Evolutionary conservation across 441 rosid species (phyloP), one percentile per base, ranked within the genome.

Genomic region (Pelargonium fulgidum): DNA sequence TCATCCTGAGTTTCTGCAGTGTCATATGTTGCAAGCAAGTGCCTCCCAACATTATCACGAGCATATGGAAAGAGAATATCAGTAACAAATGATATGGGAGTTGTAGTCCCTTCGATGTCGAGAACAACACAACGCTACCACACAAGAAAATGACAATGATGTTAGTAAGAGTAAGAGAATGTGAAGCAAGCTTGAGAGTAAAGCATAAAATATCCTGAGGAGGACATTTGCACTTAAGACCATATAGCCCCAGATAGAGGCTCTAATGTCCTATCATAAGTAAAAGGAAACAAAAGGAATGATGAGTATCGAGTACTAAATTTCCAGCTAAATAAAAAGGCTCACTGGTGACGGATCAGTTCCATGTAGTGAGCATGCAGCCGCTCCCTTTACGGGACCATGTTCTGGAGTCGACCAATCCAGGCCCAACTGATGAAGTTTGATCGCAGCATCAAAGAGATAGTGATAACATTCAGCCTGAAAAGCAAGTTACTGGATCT

Each of bases 391-490:
- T 68, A 86, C 79, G 54, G 86, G 87, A 36, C 98, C 97, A 72
- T 92, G 97, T 62, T 78, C 82, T 26, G 95, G 93, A 10, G 90
- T 85, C 70, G 95, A 77, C 83, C 89, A 83, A 75, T 92, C 95
- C 50, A 90, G 72, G 68, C 97, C 95, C 73, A 92, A 64, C 72
- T 92, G 98, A 78, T 84, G 84, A 81, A 92, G 98, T 83, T 89
- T 90, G 76, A 95, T 87, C 5, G 97, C 98, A 80, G 97, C 95
- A 82, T 95, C 97, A 66, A 92, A 95, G 69, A 95, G 86, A 74
- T 95, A 86, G 76, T 92, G 98, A 78, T 95, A 92, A 78, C 93
- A 90, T 75, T 95, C 99, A 64, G 97, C 92, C 99, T 87, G 94
- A 70, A 79, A 73, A 48, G 69, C 19, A 54, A 7, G 45, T 44